Conservation (phyloP, 805 yeast genomes). For the Teunomyces gatunensis region DNA sequence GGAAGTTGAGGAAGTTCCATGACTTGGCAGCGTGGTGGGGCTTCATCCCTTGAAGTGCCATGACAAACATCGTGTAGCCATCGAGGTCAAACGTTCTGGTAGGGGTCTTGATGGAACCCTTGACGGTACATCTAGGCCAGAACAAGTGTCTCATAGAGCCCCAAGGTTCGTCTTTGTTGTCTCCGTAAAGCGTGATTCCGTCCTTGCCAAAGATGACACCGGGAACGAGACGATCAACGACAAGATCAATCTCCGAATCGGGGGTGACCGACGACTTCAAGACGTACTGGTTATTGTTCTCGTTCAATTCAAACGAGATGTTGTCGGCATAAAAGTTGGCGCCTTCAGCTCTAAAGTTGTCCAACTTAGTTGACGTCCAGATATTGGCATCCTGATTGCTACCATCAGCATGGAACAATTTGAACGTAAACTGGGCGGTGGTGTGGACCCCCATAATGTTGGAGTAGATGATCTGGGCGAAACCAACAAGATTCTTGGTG, state of each 20-base stretch:
- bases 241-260: conserved; percentile 69
- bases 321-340: conserved; percentile 77
- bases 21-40: conserved; percentile 98
- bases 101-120: conserved; percentile 55
- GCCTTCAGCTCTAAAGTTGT: conserved; percentile 71
- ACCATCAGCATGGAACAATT: conserved; percentile 56
- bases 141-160: conserved; percentile 94
- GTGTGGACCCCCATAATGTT: conserved; percentile 83
- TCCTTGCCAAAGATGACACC: conserved; percentile 90
- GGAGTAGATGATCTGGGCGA: conserved; percentile 93
- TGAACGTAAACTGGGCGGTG: conserved; percentile 92
- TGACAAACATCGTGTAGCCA: conserved; percentile 75
- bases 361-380: conserved; percentile 92
- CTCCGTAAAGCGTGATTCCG: conserved; percentile 85
- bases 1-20: conserved; percentile 94
- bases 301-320: conserved; percentile 61
- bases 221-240: conserved; percentile 58
- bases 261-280: conserved; percentile 65
- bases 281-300: conserved; percentile 44
- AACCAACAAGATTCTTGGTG: conserved; percentile 66
- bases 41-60: conserved; percentile 98
- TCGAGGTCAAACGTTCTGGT: conserved; percentile 34
- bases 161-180: conserved; percentile 84
- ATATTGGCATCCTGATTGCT: conserved; percentile 43
- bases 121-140: conserved; percentile 86